Conservation (phyloP, 2,329 filamentous ascomycete species). For the Talaromyces pinophilus region DNA sequence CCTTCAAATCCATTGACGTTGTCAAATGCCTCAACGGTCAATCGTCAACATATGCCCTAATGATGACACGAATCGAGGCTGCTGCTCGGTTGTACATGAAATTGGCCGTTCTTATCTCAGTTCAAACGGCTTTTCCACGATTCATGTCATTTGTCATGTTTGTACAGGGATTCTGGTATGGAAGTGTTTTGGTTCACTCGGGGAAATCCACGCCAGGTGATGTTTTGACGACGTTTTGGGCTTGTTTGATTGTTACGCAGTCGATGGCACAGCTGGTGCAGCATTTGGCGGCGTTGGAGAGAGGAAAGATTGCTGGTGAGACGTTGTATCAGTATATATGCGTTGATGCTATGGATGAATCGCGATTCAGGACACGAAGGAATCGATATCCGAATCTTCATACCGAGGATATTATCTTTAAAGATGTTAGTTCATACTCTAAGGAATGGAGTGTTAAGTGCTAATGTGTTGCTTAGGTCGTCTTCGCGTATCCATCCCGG, state of each 20-base stretch:
- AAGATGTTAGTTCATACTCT: constrained; percentile 53
- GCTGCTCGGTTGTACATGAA: constrained; percentile 65
- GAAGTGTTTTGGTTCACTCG: constrained; percentile 65
- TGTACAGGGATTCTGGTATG: constrained; percentile 88
- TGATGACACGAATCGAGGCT: constrained; percentile 57
- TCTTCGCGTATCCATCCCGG: constrained; percentile 77
- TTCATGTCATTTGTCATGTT: constrained; percentile 78
- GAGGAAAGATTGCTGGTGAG: constrained; percentile 73
- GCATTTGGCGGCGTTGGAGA: constrained; percentile 74
- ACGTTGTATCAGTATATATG: constrained; percentile 57
- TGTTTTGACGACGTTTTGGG: constrained; percentile 83
- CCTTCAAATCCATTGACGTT: constrained; percentile 73
- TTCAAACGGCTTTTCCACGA: constrained; percentile 72
- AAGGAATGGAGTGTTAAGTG: not conserved
- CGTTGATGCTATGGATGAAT: constrained; percentile 27
- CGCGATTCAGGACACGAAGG: constrained; percentile 27
- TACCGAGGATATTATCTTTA: constrained; percentile 68
- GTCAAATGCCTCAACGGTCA: constrained; percentile 86
- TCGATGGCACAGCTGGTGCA: constrained; percentile 73
- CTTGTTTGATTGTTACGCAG: constrained; percentile 73
- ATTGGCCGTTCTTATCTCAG: constrained; percentile 68
- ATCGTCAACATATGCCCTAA: constrained; percentile 67
- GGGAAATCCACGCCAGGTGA: constrained; percentile 62
- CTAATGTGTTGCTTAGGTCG: constrained; percentile 57
- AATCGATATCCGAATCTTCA: constrained; percentile 48